These are phyloP conservation scores for Dionaea muscipula DNA, from an alignment of 179 eudicot genomes.

Conservation along the genomic window DNA sequence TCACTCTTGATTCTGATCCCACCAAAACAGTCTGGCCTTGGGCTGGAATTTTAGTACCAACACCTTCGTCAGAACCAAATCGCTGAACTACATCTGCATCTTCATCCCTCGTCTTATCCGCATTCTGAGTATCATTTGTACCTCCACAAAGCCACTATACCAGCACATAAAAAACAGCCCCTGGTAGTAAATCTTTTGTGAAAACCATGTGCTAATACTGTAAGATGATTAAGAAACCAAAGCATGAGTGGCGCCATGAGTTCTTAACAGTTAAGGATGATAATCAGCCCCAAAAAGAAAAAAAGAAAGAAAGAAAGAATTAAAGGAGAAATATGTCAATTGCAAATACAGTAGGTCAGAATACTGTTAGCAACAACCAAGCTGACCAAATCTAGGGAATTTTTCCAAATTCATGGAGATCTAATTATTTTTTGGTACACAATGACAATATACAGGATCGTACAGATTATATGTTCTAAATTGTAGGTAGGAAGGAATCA, in stretches of 20 bases:
- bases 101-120: constrained; percentile 28
- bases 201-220: constrained; percentile 40
- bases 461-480: too few relatives aligned
- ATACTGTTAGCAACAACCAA: too few relatives aligned
- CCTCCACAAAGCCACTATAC: constrained; percentile 77
- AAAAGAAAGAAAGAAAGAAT: too few relatives aligned
- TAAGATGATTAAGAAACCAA: constrained; percentile 14
- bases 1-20: constrained; percentile 57
- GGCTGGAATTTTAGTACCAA: constrained; percentile 53
- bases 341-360: too few relatives aligned
- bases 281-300: constrained; percentile 2
- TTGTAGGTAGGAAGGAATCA: too few relatives aligned
- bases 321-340: too few relatives aligned
- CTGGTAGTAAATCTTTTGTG: constrained; percentile 77
- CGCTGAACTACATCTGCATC: constrained; percentile 27
- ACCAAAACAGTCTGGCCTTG: constrained; percentile 68
- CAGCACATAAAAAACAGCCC: constrained; percentile 68
- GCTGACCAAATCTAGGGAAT: too few relatives aligned
- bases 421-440: too few relatives aligned
- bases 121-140: constrained; percentile 31
- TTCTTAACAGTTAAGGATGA: constrained; percentile 6
- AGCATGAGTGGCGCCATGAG: constrained; percentile 5
- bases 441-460: too few relatives aligned
- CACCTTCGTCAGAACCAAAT: constrained; percentile 83
- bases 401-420: too few relatives aligned